Percentiles rank a stretch among this genome's conserved stretches.
These are phyloP conservation scores for Crataegus laevigata DNA, from an alignment of 306 rosid genomes.

Conservation along the genomic window DNA sequence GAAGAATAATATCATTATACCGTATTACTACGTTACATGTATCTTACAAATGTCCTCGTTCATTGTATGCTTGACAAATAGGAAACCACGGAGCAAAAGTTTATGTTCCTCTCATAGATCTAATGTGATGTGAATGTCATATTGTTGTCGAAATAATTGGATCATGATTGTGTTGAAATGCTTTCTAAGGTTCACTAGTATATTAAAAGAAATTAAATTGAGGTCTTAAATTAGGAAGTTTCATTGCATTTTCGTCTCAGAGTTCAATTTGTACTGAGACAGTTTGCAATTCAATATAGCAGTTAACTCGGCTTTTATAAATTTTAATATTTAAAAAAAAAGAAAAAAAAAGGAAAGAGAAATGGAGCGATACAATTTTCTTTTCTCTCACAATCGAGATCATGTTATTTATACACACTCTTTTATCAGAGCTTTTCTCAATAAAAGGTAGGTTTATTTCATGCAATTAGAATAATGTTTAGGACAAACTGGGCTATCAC, in stretches of 20 bases:
- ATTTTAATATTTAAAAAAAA: too few species aligned
- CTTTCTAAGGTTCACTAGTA: too few species aligned
- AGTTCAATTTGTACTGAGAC: too few species aligned
- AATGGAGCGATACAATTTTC: not conserved
- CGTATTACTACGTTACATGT: not conserved
- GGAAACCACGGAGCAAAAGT: not conserved
- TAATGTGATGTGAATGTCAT: not conserved
- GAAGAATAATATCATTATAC: too few species aligned
- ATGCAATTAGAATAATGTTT: not conserved
- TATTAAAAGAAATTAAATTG: too few species aligned
- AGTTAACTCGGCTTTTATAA: too few species aligned
- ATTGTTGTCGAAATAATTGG: not conserved
- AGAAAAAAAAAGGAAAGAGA: too few species aligned
- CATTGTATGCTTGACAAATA: not conserved
- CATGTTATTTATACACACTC: not conserved
- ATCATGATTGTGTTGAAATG: not conserved
- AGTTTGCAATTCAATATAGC: too few species aligned
- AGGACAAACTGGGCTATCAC: not conserved
- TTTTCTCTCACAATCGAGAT: not conserved
- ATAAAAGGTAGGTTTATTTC: not conserved
- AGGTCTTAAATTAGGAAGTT: too few species aligned
- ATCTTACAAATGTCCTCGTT: not conserved
- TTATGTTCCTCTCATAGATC: too few species aligned
- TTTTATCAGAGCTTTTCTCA: not conserved
- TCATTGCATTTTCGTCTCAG: too few species aligned